A percentile compares a stretch with the other conserved stretches of the same genome.
Evolutionary conservation across 1,284 basidiomycete species (phyloP).

Genomic region (Violaceomyces palustris): DNA sequence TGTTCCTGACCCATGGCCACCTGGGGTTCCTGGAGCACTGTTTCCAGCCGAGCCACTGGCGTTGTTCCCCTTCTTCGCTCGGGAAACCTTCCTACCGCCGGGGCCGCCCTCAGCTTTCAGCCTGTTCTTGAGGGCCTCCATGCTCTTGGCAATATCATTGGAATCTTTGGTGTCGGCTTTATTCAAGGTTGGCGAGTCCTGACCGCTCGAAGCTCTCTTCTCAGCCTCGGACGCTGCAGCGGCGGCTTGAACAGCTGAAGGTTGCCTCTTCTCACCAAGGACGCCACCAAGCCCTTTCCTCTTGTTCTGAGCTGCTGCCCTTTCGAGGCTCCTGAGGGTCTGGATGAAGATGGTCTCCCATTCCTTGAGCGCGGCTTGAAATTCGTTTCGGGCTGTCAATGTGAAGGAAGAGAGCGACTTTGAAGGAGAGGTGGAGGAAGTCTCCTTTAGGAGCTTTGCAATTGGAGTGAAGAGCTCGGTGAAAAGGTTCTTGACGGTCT

Average conservation of each 20-base stretch:
- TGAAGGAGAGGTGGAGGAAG: conserved; percentile 57
- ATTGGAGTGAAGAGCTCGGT: conserved; percentile 37
- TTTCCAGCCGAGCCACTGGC: conserved; percentile 53
- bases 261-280: conserved; percentile 21
- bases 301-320: conserved; percentile 60
- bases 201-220: conserved; percentile 10
- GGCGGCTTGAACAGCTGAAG: conserved; percentile 9
- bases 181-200: conserved; percentile 18
- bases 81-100: conserved; percentile 57
- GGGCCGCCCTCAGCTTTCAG: conserved; percentile 58
- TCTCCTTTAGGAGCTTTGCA: conserved; percentile 58
- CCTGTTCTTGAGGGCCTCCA: conserved; percentile 80
- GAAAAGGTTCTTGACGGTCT: conserved; percentile 34
- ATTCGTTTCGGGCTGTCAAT: conserved; percentile 59
- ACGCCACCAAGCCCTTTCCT: conserved; percentile 14
- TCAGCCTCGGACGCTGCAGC: conserved; percentile 15
- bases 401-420: conserved; percentile 54
- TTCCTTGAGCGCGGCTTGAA: conserved; percentile 66
- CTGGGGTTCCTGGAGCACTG: conserved; percentile 54
- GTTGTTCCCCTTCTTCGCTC: conserved; percentile 54
- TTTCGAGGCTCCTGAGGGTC: conserved; percentile 68
- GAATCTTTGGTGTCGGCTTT: conserved; percentile 62
- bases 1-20: conserved; percentile 14
- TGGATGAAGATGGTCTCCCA: conserved; percentile 81
- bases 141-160: conserved; percentile 84